Evolutionary conservation across 2,329 filamentous ascomycete genomes (phyloP).

Genomic region (Aspergillus sp.): DNA sequence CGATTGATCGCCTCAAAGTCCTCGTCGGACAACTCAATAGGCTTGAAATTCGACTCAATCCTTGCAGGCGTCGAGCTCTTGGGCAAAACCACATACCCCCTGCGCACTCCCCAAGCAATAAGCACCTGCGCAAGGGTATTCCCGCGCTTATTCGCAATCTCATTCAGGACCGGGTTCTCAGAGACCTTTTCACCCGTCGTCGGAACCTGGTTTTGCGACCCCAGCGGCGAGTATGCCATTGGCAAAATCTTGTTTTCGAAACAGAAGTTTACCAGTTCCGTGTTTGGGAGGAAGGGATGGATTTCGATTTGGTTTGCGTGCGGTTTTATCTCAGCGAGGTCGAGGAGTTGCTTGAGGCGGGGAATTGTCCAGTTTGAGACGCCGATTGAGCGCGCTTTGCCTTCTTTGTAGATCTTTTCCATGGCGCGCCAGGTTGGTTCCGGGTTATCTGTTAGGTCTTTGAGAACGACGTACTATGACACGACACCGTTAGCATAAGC

Average conservation of each 20-base stretch:
- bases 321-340: slow-evolving; percentile 48
- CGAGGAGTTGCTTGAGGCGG: slow-evolving; percentile 53
- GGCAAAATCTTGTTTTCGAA: slow-evolving; percentile 46
- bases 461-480: slow-evolving; percentile 62
- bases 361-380: slow-evolving; percentile 74
- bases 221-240: slow-evolving; percentile 52
- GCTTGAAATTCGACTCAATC: slow-evolving; percentile 71
- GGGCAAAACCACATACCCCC: slow-evolving; percentile 70
- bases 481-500: background rate
- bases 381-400: slow-evolving; percentile 71
- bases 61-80: slow-evolving; percentile 70
- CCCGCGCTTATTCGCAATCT: slow-evolving; percentile 61
- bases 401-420: slow-evolving; percentile 62
- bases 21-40: slow-evolving; percentile 61
- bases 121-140: slow-evolving; percentile 65
- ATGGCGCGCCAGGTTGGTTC: slow-evolving; percentile 69
- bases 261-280: slow-evolving; percentile 47
- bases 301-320: slow-evolving; percentile 53
- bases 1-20: slow-evolving; percentile 65
- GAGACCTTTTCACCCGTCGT: slow-evolving; percentile 69
- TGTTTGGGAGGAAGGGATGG: slow-evolving; percentile 53
- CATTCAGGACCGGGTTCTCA: slow-evolving; percentile 63
- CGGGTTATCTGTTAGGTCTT: slow-evolving; percentile 68
- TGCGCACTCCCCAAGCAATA: slow-evolving; percentile 67
- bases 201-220: slow-evolving; percentile 71